Evolutionary conservation across 345 rosid species (phyloP).

Genomic region (Populus euphratica): DNA sequence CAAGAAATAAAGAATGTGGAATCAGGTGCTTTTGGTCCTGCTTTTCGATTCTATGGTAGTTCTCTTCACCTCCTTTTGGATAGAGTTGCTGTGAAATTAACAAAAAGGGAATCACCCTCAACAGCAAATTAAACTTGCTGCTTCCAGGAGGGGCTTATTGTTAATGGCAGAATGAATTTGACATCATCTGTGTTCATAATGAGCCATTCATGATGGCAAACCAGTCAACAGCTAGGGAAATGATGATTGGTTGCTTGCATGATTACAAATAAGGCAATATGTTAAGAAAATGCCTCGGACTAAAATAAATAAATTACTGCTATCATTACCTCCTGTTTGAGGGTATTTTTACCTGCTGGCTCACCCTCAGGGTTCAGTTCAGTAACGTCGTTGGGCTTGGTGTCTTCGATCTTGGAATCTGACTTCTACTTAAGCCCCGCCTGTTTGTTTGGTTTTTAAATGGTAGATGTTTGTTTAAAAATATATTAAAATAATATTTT

Average conservation of each 20-base stretch:
- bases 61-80: background rate
- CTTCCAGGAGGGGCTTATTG: background rate
- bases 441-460: too few relatives aligned
- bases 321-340: too few relatives aligned
- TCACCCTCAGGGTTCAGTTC: background rate
- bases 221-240: too few relatives aligned
- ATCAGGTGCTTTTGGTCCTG: background rate
- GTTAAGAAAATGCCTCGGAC: too few relatives aligned
- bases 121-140: background rate
- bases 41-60: background rate
- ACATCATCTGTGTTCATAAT: background rate
- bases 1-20: slow-evolving; percentile 6
- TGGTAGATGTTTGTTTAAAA: too few relatives aligned
- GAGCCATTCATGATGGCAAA: background rate
- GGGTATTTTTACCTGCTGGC: too few relatives aligned
- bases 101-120: background rate
- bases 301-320: too few relatives aligned
- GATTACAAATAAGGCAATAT: too few relatives aligned
- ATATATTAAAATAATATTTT: too few relatives aligned
- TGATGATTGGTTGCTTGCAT: too few relatives aligned
- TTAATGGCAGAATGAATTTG: background rate
- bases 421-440: background rate
- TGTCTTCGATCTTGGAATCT: background rate
- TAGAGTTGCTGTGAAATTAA: too few relatives aligned
- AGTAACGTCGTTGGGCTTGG: background rate